A percentile compares a stretch with the other conserved stretches of the same genome.
Evolutionary conservation across 768 basidiomycete species (phyloP).

Genomic region (Leccinum variicolor): DNA sequence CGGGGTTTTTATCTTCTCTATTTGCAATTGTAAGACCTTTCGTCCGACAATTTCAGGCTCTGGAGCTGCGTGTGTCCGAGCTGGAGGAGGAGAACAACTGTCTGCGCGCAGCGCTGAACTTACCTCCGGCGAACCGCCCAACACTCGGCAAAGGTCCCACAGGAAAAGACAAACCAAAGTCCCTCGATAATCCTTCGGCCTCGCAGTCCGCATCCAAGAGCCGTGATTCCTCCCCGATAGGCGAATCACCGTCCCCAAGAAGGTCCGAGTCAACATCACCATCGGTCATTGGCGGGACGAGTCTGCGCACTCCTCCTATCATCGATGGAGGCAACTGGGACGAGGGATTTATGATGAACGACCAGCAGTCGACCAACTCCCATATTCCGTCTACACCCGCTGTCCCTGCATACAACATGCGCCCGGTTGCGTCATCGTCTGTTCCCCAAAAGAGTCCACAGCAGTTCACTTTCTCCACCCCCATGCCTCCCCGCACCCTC

Average conservation of each 20-base stretch:
- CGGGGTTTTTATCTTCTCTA: conserved; percentile 33
- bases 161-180: conserved; percentile 77
- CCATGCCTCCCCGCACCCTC: conserved; percentile 42
- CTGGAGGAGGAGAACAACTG: conserved; percentile 81
- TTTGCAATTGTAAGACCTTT: conserved; percentile 39
- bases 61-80: conserved; percentile 77
- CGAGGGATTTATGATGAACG: conserved; percentile 51
- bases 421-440: conserved; percentile 43
- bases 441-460: conserved; percentile 44
- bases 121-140: conserved; percentile 71
- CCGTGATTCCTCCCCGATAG: conserved; percentile 64
- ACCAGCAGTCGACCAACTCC: conserved; percentile 34
- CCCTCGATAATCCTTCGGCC: conserved; percentile 33
- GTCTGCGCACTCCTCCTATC: conserved; percentile 40
- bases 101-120: conserved; percentile 66
- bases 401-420: conserved; percentile 40
- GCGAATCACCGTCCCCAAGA: conserved; percentile 44
- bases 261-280: conserved; percentile 35
- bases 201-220: conserved; percentile 47
- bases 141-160: conserved; percentile 82
- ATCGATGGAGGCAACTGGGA: conserved; percentile 55
- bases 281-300: conserved; percentile 29
- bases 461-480: conserved; percentile 40
- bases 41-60: conserved; percentile 47
- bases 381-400: conserved; percentile 41